Evolutionary conservation across 1,139 yeast genomes (phyloP), one percentile per base, ranked within the genome.

Genomic region (Scheffersomyces stambukii): DNA sequence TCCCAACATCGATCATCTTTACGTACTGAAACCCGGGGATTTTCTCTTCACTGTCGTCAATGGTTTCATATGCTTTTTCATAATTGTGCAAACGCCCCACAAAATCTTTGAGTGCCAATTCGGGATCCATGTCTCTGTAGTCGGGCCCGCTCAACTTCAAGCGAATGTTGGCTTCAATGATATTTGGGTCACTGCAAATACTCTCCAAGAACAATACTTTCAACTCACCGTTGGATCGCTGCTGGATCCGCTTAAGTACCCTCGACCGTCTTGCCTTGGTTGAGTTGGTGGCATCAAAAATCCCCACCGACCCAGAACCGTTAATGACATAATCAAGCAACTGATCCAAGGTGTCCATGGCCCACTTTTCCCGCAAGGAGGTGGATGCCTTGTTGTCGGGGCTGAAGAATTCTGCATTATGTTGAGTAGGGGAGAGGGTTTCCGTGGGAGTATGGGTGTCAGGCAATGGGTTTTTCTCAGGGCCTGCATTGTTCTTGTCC

Each of bases 1-100:
- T 80, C 5, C 97, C 97, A 7, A 89, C 96, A 54, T 91, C 91
- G 36, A 91, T 86, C 93, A 91, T 88, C 57, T 91, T 88, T 38
- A 89, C 86, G 47, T 86, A 91, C 50, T 86, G 96, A 40, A 83
- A 75, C 7, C 73, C 73, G 7, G 71, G 73, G 19, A 67, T 54
- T 26, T 63, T 61, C 39, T 78, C 84, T 48, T 83, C 91, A 21
- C 69, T 75, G 22, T 82, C 91, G 37, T 83, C 94, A 22, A 91
- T 81, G 0, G 96, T 82, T 53, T 91, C 89, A 54, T 91, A 91
- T 0, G 94, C 96, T 44, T 72, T 77, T 52, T 88, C 93, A 50
- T 91, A 91, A 51, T 89, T 89, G 30, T 69, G 67, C 41, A 91
- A 68, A 39, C 97, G 72, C 20, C 81, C 86, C 25, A 81, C 76